Percentiles rank a stretch among this genome's conserved stretches.
Conservation (phyloP, 805 yeast species). For the Sugiyamaella boreocaroliniensis region DNA sequence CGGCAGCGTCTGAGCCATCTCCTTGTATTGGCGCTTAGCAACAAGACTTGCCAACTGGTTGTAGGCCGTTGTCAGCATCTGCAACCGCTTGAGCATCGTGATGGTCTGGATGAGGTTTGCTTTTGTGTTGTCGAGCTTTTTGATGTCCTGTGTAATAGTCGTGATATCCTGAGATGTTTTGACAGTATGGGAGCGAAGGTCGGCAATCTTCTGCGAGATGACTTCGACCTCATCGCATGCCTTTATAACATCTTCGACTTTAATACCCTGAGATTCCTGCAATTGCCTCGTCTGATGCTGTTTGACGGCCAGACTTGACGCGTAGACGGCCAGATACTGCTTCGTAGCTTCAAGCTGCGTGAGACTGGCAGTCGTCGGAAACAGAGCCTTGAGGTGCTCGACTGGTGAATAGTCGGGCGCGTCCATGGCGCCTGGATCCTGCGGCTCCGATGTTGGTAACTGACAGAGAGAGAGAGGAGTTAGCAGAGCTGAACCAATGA, state of each 20-base stretch:
- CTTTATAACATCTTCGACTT: constrained; percentile 19
- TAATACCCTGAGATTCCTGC: background rate
- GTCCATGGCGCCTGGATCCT: constrained; percentile 22
- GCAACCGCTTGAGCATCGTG: constrained; percentile 79
- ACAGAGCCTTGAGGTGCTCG: constrained; percentile 44
- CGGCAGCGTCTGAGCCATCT: constrained; percentile 53
- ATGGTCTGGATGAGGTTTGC: constrained; percentile 75
- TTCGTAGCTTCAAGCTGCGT: constrained; percentile 46
- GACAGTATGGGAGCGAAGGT: constrained; percentile 43
- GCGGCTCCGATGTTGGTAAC: constrained; percentile 4
- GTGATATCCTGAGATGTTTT: constrained; percentile 58
- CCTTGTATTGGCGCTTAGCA: constrained; percentile 41
- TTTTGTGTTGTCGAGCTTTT: constrained; percentile 73
- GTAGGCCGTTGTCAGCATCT: constrained; percentile 75
- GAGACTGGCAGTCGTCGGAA: constrained; percentile 46
- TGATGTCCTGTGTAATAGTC: constrained; percentile 68
- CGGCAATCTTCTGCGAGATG: constrained; percentile 40
- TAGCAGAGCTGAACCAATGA: background rate
- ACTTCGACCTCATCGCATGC: constrained; percentile 29
- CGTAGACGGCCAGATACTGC: constrained; percentile 45
- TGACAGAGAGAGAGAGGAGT: background rate
- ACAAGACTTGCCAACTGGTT: constrained; percentile 48
- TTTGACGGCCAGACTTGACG: constrained; percentile 40
- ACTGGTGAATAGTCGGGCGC: constrained; percentile 46
- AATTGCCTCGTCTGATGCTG: constrained; percentile 3